Percentiles rank a stretch among this genome's conserved stretches.
Conservation (phyloP, 208 protist genomes). For the Naegleria lovaniensis region DNA sequence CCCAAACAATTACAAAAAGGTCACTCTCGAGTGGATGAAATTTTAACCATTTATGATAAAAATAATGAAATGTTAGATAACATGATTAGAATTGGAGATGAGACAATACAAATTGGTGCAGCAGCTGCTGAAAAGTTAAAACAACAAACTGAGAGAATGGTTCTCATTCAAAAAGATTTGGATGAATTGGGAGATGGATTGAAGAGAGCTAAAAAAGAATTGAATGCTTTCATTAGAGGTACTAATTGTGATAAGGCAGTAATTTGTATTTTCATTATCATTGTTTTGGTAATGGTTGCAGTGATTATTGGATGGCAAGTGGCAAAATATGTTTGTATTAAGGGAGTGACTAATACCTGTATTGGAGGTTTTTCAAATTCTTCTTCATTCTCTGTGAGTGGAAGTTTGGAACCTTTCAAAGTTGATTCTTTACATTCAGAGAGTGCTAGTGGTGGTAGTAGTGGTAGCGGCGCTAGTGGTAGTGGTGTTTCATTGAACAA, state of each 20-base stretch:
- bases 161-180: not conserved
- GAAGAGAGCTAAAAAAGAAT: slow-evolving; percentile 10
- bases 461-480: too few relatives aligned
- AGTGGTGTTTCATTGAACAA: too few relatives aligned
- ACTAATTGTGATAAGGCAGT: not conserved
- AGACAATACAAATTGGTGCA: slow-evolving; percentile 16
- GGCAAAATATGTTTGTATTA: not conserved
- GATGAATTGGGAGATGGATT: not conserved
- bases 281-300: not conserved
- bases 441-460: too few relatives aligned
- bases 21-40: not conserved
- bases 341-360: not conserved
- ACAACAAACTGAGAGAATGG: slow-evolving; percentile 6
- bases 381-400: not conserved
- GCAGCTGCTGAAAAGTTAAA: slow-evolving; percentile 14
- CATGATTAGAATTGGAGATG: not conserved
- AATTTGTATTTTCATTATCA: not conserved
- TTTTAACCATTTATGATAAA: not conserved
- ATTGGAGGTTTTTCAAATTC: not conserved
- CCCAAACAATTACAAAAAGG: not conserved
- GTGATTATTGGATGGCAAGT: not conserved
- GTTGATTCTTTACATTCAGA: too few relatives aligned
- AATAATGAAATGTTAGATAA: not conserved
- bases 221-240: not conserved
- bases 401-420: too few relatives aligned